These are phyloP conservation scores for Xylariaceae sp. DNA, from an alignment of 2,329 filamentous ascomycete genomes.

Conservation along the genomic window DNA sequence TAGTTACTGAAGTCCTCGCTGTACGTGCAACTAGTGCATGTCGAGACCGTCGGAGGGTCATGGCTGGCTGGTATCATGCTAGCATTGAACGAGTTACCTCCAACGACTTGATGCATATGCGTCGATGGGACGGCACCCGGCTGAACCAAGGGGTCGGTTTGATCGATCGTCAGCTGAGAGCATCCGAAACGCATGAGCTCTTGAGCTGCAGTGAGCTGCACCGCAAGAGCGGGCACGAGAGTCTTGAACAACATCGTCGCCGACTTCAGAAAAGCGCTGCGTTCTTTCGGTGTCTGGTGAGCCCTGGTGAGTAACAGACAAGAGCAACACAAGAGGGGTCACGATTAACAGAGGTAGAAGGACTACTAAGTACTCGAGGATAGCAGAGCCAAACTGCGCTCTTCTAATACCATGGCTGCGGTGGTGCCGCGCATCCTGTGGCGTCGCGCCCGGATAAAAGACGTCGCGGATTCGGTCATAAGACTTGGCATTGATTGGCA, in stretches of 20 bases:
- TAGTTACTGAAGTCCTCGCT: conserved; percentile 33
- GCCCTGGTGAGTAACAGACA: too few relatives aligned
- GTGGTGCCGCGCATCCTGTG: background rate
- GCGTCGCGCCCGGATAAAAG: conserved; percentile 25
- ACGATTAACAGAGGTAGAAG: too few relatives aligned
- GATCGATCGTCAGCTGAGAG: conserved; percentile 34
- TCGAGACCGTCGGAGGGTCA: conserved; percentile 26
- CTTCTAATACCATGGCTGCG: too few relatives aligned
- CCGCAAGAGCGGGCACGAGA: conserved; percentile 26
- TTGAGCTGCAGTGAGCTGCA: conserved; percentile 28
- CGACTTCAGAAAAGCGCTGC: conserved; percentile 3
- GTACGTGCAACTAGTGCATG: conserved; percentile 31
- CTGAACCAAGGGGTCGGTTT: conserved; percentile 30
- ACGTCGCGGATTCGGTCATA: conserved; percentile 23
- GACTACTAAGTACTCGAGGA: too few relatives aligned
- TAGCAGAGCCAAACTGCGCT: too few relatives aligned
- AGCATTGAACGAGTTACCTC: conserved; percentile 32
- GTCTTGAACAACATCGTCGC: conserved; percentile 29
- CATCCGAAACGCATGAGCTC: conserved; percentile 36
- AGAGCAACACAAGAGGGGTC: too few relatives aligned
- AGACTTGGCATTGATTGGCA: conserved; percentile 23
- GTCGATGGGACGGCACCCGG: conserved; percentile 29
- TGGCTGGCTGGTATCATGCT: conserved; percentile 23
- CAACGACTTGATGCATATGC: conserved; percentile 32
- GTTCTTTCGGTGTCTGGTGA: too few relatives aligned